Evolutionary conservation across 1,139 yeast genomes (phyloP).

Genomic region (Kluyveromyces sp.): DNA sequence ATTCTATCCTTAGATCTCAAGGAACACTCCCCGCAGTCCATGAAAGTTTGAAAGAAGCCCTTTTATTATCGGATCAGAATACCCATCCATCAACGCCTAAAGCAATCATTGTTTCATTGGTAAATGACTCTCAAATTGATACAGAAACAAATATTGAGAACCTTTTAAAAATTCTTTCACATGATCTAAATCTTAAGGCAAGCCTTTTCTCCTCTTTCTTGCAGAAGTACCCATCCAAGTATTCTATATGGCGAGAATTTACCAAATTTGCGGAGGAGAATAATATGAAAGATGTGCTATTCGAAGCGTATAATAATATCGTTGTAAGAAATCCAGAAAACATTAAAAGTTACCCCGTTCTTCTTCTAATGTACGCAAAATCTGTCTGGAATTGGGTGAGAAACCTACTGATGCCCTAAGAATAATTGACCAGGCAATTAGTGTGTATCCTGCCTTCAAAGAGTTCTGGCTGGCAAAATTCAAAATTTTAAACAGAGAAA

Average conservation of each 20-base stretch:
- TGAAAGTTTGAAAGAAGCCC: constrained; percentile 46
- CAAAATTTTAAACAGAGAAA: constrained; percentile 46
- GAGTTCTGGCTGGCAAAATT: constrained; percentile 65
- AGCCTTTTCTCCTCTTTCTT: constrained; percentile 14
- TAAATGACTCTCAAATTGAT: constrained; percentile 9
- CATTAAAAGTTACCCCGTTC: constrained; percentile 42
- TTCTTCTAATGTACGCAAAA: constrained; percentile 66
- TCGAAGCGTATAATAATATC: constrained; percentile 42
- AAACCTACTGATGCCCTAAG: constrained; percentile 47
- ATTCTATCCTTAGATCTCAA: constrained; percentile 39
- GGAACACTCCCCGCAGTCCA: constrained; percentile 40
- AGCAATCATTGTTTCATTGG: constrained; percentile 23
- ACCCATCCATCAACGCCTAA: constrained; percentile 19
- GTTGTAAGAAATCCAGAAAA: constrained; percentile 27
- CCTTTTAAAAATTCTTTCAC: neutral
- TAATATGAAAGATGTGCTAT: constrained; percentile 32
- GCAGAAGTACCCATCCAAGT: constrained; percentile 40
- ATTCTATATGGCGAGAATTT: constrained; percentile 49
- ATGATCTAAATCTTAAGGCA: neutral
- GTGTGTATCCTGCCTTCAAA: constrained; percentile 39
- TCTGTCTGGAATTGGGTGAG: constrained; percentile 47
- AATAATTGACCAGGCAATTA: constrained; percentile 44
- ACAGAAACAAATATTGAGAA: neutral
- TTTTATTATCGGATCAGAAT: constrained; percentile 25
- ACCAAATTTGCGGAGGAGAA: constrained; percentile 40